phyloP scores from a whole-genome alignment of 768 basidiomycete species.

The Butyriboletus loyo region DNA sequence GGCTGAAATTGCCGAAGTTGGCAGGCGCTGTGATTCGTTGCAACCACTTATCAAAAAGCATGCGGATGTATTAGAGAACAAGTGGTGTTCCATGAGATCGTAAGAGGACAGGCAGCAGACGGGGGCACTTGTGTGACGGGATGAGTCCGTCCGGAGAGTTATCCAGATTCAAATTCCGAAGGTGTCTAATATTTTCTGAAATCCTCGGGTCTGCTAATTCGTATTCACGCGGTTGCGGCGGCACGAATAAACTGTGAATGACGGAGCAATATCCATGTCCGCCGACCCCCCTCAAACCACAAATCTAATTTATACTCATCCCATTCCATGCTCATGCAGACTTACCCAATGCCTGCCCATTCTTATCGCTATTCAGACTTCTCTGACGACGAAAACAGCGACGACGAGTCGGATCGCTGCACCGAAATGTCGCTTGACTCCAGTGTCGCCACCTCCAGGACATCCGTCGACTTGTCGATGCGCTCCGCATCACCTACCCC shows the following conservation, averaged over 20 bases:
- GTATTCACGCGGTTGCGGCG: constrained; percentile 30
- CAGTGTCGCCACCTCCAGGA: constrained; percentile 46
- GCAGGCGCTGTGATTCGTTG: neutral
- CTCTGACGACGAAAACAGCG: constrained; percentile 46
- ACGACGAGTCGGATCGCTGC: constrained; percentile 41
- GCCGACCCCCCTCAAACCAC: constrained; percentile 25
- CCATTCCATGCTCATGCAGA: constrained; percentile 7
- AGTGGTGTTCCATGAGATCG: neutral
- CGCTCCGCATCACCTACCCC: constrained; percentile 65
- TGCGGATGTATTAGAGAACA: neutral
- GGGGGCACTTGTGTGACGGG: neutral
- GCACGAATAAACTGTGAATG: constrained; percentile 14
- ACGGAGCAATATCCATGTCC: constrained; percentile 35
- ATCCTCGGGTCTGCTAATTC: constrained; percentile 24
- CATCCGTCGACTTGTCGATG: constrained; percentile 58
- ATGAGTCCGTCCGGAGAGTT: neutral
- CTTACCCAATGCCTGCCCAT: constrained; percentile 14
- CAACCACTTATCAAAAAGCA: neutral
- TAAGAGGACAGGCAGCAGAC: neutral
- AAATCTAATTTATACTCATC: constrained; percentile 24
- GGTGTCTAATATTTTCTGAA: neutral
- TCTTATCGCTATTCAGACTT: constrained; percentile 3
- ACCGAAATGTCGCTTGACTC: constrained; percentile 42
- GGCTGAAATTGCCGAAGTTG: neutral
- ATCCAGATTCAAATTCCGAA: neutral